Conservation (phyloP, 1,284 basidiomycete species). For the Puccinia coronata region DNA sequence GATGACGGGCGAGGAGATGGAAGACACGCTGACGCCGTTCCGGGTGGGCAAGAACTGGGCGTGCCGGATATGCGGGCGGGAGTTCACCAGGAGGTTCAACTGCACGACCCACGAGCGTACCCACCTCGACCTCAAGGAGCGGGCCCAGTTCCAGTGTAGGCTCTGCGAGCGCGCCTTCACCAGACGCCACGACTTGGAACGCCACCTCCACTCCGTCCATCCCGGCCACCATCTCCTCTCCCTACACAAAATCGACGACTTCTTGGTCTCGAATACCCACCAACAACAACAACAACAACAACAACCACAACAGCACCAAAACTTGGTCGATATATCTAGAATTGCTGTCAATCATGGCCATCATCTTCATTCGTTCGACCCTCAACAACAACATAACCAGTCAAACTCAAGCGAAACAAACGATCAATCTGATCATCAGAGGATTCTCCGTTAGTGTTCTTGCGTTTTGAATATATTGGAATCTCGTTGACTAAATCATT, state of each 20-base stretch:
- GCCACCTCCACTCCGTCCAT: constrained; percentile 47
- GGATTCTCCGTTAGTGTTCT: background rate
- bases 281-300: background rate
- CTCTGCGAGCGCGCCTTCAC: constrained; percentile 47
- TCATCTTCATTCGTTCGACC: background rate
- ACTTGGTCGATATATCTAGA: background rate
- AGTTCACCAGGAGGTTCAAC: constrained; percentile 48
- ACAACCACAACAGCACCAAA: background rate
- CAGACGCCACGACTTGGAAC: constrained; percentile 45
- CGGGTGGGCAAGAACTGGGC: constrained; percentile 47
- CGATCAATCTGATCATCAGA: background rate
- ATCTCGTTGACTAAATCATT: background rate
- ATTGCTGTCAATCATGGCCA: background rate
- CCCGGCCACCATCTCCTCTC: constrained; percentile 33
- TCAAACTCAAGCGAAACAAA: background rate
- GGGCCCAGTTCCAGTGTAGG: constrained; percentile 43
- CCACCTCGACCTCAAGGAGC: constrained; percentile 46
- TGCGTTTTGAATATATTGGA: background rate
- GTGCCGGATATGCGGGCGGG: constrained; percentile 43
- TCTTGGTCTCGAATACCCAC: background rate
- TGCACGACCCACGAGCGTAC: constrained; percentile 49
- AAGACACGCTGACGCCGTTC: constrained; percentile 33
- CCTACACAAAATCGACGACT: too few relatives aligned
- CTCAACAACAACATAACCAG: background rate
- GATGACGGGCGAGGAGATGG: background rate